phyloP scores from a whole-genome alignment of 176 grass and related monocot genomes.

The Avena sativa region DNA sequence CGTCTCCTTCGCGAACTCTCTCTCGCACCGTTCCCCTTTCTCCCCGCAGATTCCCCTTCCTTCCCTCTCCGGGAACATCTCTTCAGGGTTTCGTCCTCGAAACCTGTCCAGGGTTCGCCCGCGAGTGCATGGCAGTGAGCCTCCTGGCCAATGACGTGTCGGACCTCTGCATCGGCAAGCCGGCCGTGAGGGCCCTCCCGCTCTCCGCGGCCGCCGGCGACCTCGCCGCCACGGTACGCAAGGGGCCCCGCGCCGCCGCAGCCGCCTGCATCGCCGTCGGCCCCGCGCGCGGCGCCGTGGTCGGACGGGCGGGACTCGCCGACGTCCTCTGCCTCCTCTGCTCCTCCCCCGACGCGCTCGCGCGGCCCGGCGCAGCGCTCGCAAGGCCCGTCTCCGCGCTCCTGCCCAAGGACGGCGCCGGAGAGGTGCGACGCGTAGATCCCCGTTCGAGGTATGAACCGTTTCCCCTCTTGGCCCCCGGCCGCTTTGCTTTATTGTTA shows the following conservation, averaged over 20 bases:
- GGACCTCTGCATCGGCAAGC: conserved; percentile 98
- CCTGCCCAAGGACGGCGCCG: conserved; percentile 61
- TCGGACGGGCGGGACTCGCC: conserved; percentile 52
- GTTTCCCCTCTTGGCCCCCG: too few relatives aligned
- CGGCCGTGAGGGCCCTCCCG: conserved; percentile 76
- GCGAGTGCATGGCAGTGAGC: conserved; percentile 87
- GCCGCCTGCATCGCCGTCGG: conserved; percentile 44
- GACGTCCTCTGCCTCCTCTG: conserved; percentile 87
- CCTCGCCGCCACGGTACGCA: conserved; percentile 59
- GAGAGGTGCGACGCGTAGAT: conserved; percentile 57
- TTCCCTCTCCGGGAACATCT: not conserved
- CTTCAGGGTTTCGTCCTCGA: conserved; percentile 54
- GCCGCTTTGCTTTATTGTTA: not conserved
- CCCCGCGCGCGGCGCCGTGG: conserved; percentile 43
- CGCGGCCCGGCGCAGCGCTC: conserved; percentile 49
- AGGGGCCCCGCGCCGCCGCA: conserved; percentile 44
- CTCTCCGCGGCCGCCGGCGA: conserved; percentile 71
- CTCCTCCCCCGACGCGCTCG: conserved; percentile 46
- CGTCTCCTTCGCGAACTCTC: conserved; percentile 20
- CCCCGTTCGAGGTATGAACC: conserved; percentile 51
- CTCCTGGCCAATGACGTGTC: conserved; percentile 79
- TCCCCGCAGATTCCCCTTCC: not conserved
- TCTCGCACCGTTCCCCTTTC: not conserved
- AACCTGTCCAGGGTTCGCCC: conserved; percentile 45
- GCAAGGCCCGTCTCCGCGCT: conserved; percentile 54